phyloP scores from a whole-genome alignment of 257 asterid genomes.

The Nicotiana sylvestris region DNA sequence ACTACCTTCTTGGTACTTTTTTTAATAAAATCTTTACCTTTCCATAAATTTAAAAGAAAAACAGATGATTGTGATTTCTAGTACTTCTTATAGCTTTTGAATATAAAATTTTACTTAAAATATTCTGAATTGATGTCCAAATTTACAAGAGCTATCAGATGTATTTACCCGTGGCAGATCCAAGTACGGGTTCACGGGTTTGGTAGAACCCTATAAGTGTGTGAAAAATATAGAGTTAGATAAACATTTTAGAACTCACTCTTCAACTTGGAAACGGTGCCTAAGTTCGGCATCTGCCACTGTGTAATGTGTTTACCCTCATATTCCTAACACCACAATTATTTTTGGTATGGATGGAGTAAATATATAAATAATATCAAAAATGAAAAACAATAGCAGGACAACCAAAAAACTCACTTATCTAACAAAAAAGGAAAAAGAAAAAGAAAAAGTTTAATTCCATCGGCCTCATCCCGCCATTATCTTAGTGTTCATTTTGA shows the following conservation, averaged over 20 bases:
- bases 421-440: background rate
- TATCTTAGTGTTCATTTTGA: background rate
- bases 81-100: background rate
- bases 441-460: background rate
- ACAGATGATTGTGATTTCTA: background rate
- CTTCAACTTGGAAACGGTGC: background rate
- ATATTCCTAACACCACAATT: background rate
- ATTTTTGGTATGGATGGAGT: background rate
- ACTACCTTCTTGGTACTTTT: too few species aligned
- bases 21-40: too few species aligned
- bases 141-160: background rate
- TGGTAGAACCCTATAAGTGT: background rate
- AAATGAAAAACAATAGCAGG: background rate
- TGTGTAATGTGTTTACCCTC: background rate
- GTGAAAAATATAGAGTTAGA: background rate
- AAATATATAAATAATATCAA: background rate
- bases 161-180: background rate
- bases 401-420: background rate
- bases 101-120: background rate
- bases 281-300: background rate
- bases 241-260: background rate
- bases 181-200: background rate
- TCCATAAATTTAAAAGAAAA: too few species aligned
- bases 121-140: background rate
- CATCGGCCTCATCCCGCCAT: background rate